Evolutionary conservation across 345 rosid species (phyloP).

Genomic region (Mercurialis annua): DNA sequence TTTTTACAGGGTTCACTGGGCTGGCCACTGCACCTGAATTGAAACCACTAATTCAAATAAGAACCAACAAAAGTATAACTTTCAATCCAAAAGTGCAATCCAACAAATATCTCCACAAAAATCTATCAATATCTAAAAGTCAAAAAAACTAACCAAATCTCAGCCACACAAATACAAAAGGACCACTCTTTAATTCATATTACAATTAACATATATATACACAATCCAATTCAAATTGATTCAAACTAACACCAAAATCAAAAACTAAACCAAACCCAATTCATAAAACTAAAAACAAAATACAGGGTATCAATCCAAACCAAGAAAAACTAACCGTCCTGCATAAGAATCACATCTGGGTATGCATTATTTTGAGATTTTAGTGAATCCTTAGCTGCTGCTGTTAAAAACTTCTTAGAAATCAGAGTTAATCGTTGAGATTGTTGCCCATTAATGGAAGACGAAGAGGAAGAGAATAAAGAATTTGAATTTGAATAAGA

Average conservation of each 20-base stretch:
- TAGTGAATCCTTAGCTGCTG: constrained; percentile 42
- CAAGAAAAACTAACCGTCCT: constrained; percentile 20
- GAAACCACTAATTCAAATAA: constrained; percentile 12
- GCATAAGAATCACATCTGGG: constrained; percentile 42
- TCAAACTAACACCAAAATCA: neutral
- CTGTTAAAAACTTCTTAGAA: constrained; percentile 23
- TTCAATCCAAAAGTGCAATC: neutral
- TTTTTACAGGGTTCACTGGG: constrained; percentile 34
- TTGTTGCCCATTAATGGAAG: constrained; percentile 26
- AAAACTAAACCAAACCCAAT: neutral
- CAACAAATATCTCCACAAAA: neutral
- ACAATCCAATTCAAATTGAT: neutral
- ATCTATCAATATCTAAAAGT: neutral
- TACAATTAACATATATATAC: neutral
- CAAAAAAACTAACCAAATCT: neutral
- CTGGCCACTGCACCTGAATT: constrained; percentile 59
- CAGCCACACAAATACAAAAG: neutral
- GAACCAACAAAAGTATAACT: neutral
- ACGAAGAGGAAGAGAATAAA: constrained; percentile 24
- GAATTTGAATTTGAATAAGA: constrained; percentile 30
- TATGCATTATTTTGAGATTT: constrained; percentile 34
- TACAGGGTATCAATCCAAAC: neutral
- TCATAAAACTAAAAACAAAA: neutral
- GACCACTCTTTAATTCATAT: neutral
- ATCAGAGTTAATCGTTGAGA: constrained; percentile 36